Evolutionary conservation across 768 basidiomycete genomes (phyloP), one percentile per base, ranked within the genome.

Genomic region (Sutorius australiensis): DNA sequence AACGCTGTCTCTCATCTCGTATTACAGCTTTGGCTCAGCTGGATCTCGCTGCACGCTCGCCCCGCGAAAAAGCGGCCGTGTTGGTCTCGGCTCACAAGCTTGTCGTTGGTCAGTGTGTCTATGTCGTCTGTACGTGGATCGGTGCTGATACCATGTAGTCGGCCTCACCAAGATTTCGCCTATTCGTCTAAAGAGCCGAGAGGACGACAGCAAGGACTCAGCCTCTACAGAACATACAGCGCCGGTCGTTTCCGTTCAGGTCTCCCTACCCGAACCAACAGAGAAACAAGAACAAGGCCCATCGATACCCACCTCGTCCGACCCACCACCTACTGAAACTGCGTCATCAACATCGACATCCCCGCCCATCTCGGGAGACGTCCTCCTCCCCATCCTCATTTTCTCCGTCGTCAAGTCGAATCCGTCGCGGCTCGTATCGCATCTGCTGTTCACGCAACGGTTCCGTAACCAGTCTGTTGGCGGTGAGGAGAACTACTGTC

Each of bases 371-470:
- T 89, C 87, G 0, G 91, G 92, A 1, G 95, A 98, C 63, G 80
- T 97, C 38, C 85, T 99, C 36, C 80, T 99, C 14, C 95, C 95
- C 0, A 72, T 98, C 54, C 84, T 98, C 67, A 99, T 98, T 44
- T 97, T 88, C 64, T 84, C 93, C 1, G 92, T 97, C 38, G 94
- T 98, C 62, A 92, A 92, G 68, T 78, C 90, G 12, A 98, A 98
- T 65, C 95, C 97, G 1, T 76, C 84, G 1, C 85, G 83, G 53
- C 79, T 98, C 0, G 80, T 80, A n/a, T 80, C 80, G 0, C 64
- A 74, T 74, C 51, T 83, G 71, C 61, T 72, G 66, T 53, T 71
- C 67, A 55, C 72, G 57, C 51, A 67, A 48, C 60, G 65, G 3
- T 67, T 68, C 51, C 62, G 72, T 17, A 70, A 72, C 36, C 62